Base-by-base conservation (phyloP, 345 rosid species). In the Mallotus nudiflorus region DNA sequence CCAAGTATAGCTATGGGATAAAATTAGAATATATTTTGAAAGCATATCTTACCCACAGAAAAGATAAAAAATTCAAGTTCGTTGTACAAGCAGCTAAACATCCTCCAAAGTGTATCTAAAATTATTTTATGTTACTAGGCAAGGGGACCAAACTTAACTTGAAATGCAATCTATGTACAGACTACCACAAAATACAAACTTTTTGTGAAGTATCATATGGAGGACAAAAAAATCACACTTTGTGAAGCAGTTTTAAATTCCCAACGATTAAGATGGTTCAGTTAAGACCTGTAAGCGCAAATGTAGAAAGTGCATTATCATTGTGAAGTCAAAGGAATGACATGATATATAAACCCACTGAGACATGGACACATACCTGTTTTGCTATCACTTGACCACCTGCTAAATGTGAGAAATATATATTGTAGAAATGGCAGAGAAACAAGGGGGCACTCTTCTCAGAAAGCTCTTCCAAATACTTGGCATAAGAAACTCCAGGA, bases 371-470 rank as follows among this genome's bases (percentile, higher is more conserved):
- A 42, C 71, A 19, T 51, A 94, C 98, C 95, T 85, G 80, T 73
- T 75, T 89, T 55, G 65, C 78, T 3, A 94, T 86, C 73, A 88
- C 97, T 77, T 87, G 92, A 76, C 97, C 93, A 28, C 93, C 97
- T 13, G 91, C 92, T 72, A 90, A 84, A 67, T 94, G 98, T 0
- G 97, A 88, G 73, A 94, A 94, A 77, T 91, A 91, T 66, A 94
- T 86, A 72, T 81, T 94, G 85, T 91, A 94, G 81, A 87, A 91
- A 85, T 94, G 96, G 79, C 85, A 77, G 29, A 94, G 86, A 80
- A 91, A 91, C 81, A 85, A 70, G 4, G 97, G 91, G 51, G 96
- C 88, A 74, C 82, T 91, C 79, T 67, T 80, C 69, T 78, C 82
- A 11, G 95, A 95, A 66, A 85, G 82, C 78, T 85, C 88, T 81